Base-by-base conservation (phyloP, 2,329 filamentous ascomycete species). In the Didymella exigua region DNA sequence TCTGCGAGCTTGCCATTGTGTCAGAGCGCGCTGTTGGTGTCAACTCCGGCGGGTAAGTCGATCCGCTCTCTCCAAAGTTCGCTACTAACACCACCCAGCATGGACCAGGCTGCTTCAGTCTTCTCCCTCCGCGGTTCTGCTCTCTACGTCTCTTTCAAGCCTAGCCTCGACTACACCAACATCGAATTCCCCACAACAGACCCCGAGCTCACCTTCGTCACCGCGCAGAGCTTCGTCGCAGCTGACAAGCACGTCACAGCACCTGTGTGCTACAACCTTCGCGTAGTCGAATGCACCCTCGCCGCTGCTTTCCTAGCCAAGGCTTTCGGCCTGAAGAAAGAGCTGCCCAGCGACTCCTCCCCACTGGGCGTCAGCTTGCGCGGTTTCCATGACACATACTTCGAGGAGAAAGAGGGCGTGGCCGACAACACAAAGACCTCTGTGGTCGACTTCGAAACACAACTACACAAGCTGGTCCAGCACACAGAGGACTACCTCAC, bases 91-190 rank as follows among this genome's bases (percentile, higher is more conserved):
- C 18, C 18, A 31, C 30, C 51, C 59, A 91, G 93, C 51, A 98
- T 99, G 95, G 95, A 99, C 71, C 95, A 99, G 78, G 88, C 92
- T 13, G 95, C 95, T 29, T 98, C 93, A 0, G 93, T 99, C 60
- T 95, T 99, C 77, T 93, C 92, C 0, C 84, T 91, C 67, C 87
- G 88, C 62, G 93, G 91, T 45, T 90, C 89, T 33, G 92, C 95
- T 9, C 85, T 97, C 37, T 93, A 96, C 72, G 93, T 97, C 56
- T 90, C 89, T 9, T 99, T 99, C 79, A 86, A 86, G 60, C 95
- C 95, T 3, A 82, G 80, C 16, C 87, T 99, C 46, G 82, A 84
- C 21, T 91, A 89, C 27, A 84, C 86, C 49, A 89, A 93, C 40
- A 87, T 98, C 57, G 84, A 87, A 34, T 91, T 99, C 73, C 93